A percentile compares a stretch with the other conserved stretches of the same genome.
phyloP scores from a whole-genome alignment of 2,329 filamentous ascomycete genomes.

The Phoma sp. region DNA sequence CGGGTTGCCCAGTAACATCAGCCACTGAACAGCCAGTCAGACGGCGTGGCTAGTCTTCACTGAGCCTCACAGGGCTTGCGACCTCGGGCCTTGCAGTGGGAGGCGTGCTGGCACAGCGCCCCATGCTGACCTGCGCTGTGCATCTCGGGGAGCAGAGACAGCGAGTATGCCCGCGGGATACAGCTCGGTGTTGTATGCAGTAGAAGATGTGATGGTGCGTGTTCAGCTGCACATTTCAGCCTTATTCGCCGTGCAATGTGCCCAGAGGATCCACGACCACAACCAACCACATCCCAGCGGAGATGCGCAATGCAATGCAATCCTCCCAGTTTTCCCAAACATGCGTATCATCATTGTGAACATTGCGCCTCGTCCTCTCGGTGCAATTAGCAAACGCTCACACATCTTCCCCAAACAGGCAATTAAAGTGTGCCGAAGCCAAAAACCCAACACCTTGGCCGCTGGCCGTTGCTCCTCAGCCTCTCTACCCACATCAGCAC shows the following conservation, averaged over 20 bases:
- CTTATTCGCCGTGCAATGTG: conserved; percentile 9
- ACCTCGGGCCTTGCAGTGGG: conserved; percentile 15
- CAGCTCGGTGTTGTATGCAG: conserved; percentile 5
- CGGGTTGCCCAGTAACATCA: conserved; percentile 6
- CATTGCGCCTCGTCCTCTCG: background rate
- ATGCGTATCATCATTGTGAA: background rate
- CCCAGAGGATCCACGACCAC: background rate
- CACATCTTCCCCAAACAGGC: conserved; percentile 4
- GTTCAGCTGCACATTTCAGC: conserved; percentile 4
- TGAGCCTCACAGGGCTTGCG: conserved; percentile 32
- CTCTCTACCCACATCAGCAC: conserved; percentile 8
- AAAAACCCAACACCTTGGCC: conserved; percentile 1
- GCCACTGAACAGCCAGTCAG: conserved; percentile 4
- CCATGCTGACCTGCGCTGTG: conserved; percentile 15
- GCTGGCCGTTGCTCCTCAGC: conserved; percentile 11
- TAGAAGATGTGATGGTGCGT: background rate
- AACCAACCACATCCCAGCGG: conserved; percentile 5
- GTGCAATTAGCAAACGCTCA: background rate
- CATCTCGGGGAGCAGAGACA: conserved; percentile 13
- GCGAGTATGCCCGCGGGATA: conserved; percentile 2
- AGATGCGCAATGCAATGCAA: background rate
- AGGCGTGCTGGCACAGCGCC: conserved; percentile 21
- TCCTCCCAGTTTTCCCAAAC: background rate
- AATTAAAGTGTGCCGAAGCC: conserved; percentile 8
- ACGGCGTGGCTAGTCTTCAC: conserved; percentile 20